Base-by-base conservation (phyloP, 2,329 filamentous ascomycete genomes). In the Leptodontidium sp. region DNA sequence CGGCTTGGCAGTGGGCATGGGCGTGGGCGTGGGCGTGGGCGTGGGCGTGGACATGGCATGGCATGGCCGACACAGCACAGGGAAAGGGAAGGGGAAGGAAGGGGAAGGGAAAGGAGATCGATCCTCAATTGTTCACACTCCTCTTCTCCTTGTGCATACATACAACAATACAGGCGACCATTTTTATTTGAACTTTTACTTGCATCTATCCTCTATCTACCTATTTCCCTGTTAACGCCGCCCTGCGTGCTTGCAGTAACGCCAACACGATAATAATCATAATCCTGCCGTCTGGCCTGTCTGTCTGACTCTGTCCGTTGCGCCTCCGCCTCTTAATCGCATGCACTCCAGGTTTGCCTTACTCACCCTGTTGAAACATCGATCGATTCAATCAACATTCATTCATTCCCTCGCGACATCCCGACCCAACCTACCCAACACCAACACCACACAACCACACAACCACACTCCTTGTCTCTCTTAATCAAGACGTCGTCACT, bases 401-500 rank as follows among this genome's bases (percentile, higher is more conserved):
- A 11, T 53, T 43, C 61, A 40, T 15, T 32, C 24, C 8, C 43
- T 29, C 58, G 38, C 29, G 21, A 21, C 45, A 58, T 40, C 55
- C 55, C 55, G 15, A 12, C 49, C 21, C 21, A 55, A 32, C 29
- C 29, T 32, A 32, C 29, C 29, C 29, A 32, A 32, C 29, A 32
- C 29, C 29, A 32, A 32, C 52, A 55, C 29, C 52, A 55, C 21
- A 55, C 52, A 35, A 55, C 2, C 50, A 15, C 35, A 58, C 17
- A 17, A 58, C 35, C 32, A 40, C 61, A 14, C 45, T 52, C 45
- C 61, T 40, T 63, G 61, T 63, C 47, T 52, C 7, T 40, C 21
- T 63, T 40, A 62, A 53, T 63, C 40, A 35, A 69, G 43, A 61
- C 66, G 69, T 68, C 66, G 64, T 53, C 67, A 61, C 47, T 50